Evolutionary conservation across 495 filamentous ascomycete genomes (phyloP).

Genomic region (Astrothelium macrocarpum): DNA sequence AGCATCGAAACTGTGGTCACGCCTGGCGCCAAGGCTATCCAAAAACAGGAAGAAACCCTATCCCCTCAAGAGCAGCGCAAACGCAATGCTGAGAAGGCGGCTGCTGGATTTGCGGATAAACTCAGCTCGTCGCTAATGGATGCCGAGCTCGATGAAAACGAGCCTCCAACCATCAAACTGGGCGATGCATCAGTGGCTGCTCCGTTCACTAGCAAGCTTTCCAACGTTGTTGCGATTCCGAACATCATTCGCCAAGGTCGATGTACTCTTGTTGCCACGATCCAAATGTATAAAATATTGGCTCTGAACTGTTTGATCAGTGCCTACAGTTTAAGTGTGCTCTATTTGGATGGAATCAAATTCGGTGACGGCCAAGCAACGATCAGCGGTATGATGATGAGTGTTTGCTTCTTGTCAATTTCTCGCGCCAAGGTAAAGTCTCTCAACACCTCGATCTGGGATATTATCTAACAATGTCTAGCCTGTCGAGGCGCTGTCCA

Average conservation of each 20-base stretch:
- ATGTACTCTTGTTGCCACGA: constrained; percentile 93
- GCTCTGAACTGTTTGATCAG: constrained; percentile 97
- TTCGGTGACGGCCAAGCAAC: constrained; percentile 98
- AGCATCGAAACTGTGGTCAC: constrained; percentile 57
- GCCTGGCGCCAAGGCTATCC: constrained; percentile 56
- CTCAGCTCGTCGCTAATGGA: constrained; percentile 86
- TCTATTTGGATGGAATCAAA: constrained; percentile 98
- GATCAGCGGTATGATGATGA: constrained; percentile 99
- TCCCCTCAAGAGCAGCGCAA: constrained; percentile 51
- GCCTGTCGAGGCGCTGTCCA: constrained; percentile 88
- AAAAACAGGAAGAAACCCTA: constrained; percentile 1
- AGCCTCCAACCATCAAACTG: constrained; percentile 92
- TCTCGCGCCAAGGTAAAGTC: constrained; percentile 71
- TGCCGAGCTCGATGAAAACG: constrained; percentile 72
- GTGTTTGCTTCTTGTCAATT: constrained; percentile 96
- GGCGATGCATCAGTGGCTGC: constrained; percentile 96
- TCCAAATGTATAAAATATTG: constrained; percentile 99
- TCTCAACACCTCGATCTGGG: neutral
- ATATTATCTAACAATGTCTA: constrained; percentile 23
- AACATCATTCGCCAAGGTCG: constrained; percentile 97
- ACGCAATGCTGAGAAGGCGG: constrained; percentile 55
- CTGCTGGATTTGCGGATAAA: constrained; percentile 74
- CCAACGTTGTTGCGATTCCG: constrained; percentile 92
- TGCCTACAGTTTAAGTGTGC: constrained; percentile 90
- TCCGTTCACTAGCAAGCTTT: constrained; percentile 94